A percentile compares a stretch with the other conserved stretches of the same genome.
Conservation (phyloP, 2,329 filamentous ascomycete species). For the Emericellopsis cladophorae region DNA sequence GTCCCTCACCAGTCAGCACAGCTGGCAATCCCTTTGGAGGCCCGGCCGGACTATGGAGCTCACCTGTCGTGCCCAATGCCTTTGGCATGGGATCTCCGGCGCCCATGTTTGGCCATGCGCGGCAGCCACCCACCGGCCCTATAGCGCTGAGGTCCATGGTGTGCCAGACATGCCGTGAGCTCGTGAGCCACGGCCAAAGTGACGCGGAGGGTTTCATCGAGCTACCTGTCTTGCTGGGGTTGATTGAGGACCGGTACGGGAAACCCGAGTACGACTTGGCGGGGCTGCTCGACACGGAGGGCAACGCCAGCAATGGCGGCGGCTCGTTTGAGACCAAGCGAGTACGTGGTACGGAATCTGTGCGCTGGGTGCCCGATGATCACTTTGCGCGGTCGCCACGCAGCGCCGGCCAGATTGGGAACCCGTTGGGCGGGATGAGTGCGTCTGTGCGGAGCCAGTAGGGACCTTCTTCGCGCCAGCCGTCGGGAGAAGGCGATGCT, state of each 20-base stretch:
- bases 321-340: conserved; percentile 67
- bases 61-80: conserved; percentile 16
- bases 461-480: too few species aligned
- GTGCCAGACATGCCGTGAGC: conserved; percentile 62
- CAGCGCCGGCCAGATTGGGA: conserved; percentile 52
- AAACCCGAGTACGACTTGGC: conserved; percentile 51
- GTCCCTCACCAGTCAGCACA: conserved; percentile 15
- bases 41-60: conserved; percentile 23
- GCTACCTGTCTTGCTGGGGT: conserved; percentile 53
- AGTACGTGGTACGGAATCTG: conserved; percentile 28
- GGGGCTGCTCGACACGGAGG: conserved; percentile 82
- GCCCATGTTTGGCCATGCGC: conserved; percentile 13
- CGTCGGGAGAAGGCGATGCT: too few species aligned
- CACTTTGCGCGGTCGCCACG: conserved; percentile 27
- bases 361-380: conserved; percentile 44
- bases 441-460: too few species aligned
- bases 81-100: conserved; percentile 19
- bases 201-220: conserved; percentile 55
- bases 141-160: conserved; percentile 61
- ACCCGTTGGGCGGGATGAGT: conserved; percentile 26
- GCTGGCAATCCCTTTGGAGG: conserved; percentile 23
- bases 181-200: conserved; percentile 23
- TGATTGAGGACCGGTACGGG: conserved; percentile 43
- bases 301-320: conserved; percentile 74
- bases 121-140: conserved; percentile 5